These are phyloP conservation scores for Lanmaoa pseudosensibilis DNA, from an alignment of 768 basidiomycete species.

Conservation along the genomic window DNA sequence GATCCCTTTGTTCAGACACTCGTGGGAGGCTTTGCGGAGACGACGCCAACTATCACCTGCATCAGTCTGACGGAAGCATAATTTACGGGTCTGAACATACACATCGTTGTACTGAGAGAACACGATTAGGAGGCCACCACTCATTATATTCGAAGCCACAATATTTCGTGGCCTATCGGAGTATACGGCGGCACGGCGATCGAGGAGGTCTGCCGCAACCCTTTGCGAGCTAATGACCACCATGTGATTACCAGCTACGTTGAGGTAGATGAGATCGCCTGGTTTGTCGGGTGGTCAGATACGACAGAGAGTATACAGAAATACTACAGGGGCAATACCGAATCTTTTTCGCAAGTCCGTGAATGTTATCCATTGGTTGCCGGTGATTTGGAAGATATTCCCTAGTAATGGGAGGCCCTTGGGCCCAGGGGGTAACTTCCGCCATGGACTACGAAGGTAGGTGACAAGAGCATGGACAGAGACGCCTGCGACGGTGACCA, in stretches of 20 bases:
- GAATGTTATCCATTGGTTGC: constrained; percentile 3
- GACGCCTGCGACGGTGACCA: not conserved
- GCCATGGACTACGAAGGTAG: constrained; percentile 2
- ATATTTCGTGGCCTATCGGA: constrained; percentile 34
- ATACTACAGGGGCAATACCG: not conserved
- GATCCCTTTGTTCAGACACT: constrained; percentile 2
- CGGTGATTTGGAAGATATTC: not conserved
- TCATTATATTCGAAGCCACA: constrained; percentile 32
- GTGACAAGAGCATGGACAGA: not conserved
- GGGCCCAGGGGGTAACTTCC: constrained; percentile 7
- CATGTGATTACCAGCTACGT: constrained; percentile 19
- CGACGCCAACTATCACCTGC: constrained; percentile 3
- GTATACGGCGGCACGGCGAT: constrained; percentile 35
- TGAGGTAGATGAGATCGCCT: constrained; percentile 7
- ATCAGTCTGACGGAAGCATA: not conserved
- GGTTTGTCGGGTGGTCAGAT: not conserved
- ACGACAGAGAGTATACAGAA: no score
- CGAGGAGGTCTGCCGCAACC: constrained; percentile 38
- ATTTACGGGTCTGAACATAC: not conserved
- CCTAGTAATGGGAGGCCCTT: constrained; percentile 6
- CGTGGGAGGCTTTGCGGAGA: constrained; percentile 10
- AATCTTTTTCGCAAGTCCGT: not conserved
- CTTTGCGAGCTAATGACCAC: constrained; percentile 34
- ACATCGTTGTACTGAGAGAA: constrained; percentile 20
- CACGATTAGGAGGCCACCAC: constrained; percentile 28